Evolutionary conservation across 352 stramenopile genomes (phyloP), one percentile per base, ranked within the genome.

Genomic region (Phytopythium delawarense): DNA sequence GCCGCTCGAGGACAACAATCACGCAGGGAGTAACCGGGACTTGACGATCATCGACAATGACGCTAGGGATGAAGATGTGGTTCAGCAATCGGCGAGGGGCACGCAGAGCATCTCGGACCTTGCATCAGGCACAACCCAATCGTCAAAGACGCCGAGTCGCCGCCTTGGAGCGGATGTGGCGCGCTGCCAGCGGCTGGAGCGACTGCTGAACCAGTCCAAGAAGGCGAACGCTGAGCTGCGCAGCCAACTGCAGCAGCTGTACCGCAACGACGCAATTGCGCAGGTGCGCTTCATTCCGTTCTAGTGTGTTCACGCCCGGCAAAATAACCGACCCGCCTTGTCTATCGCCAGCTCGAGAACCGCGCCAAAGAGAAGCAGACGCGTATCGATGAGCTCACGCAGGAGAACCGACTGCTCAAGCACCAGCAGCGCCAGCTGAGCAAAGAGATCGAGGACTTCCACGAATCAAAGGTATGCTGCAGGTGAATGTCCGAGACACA

Each of bases 371-470:
- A 89, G 48, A 88, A 82, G 59, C 76, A 90, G 52, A 70, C 75
- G 16, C 70, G 74, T 30, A 80, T 92, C 28, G 78, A 91, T 3
- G 58, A 81, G n/a, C 56, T 94, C 2, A 32, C 61, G 23, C 69
- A 79, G 5, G 81, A 94, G 50, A 94, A 92, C 50, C 63, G 67
- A 15, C 68, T 75, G 42, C 60, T 94, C 40, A 66, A 72, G 45
- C 79, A 88, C 39, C 73, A 88, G 37, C 79, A 90, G 42, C 64
- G 79, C 0, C 48, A 72, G 16, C 57, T 92, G 11, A 59, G 61
- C 7, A 89, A 86, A 46, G 71, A 87, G 25, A 66, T 92, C n/a
- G 78, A 89, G 48, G 75, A 87, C 48, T 64, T 89, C 0, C 70
- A 87, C 56, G 77, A 76, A n/a, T 64, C 72, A 39, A 76, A 86